Base-by-base conservation (phyloP, 1,139 yeast genomes). In the Debaryomycetaceae sp. region DNA sequence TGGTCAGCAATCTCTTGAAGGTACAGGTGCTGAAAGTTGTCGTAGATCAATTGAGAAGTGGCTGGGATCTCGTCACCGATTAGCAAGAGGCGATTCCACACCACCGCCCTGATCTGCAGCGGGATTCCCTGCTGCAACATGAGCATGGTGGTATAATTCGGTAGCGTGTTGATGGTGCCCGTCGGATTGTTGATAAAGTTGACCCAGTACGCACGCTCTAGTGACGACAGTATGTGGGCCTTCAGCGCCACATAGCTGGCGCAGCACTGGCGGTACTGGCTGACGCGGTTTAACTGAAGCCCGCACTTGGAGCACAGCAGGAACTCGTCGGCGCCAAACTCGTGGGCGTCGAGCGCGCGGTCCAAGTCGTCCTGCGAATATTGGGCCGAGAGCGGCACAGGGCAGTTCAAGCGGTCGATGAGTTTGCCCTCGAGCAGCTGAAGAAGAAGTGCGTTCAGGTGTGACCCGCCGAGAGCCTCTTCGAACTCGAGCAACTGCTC, bases 1-100 rank as follows among this genome's bases (percentile, higher is more conserved):
- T 78, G 81, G 36, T 70, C 64, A 4, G 71, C 59, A 8, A 65
- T 60, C 31, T 60, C 69, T 5, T 53, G 39, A 42, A 51, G 58
- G 44, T 66, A 66, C 2, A 70, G 62, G 42, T 66, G 73, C 39
- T 66, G 73, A 40, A 66, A 66, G 48, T 66, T 66, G 28, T 48
- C 46, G 44, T 46, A 66, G 4, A 66, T 56, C 33, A 61, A 48
- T 27, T 42, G 41, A 3, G 67, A 53, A 6, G 65, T 51, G 18
- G 57, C 60, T 1, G 73, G 71, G n/a, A 63, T 49, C 28, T 50
- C 44, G 18, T 48, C 44, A 11, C 48, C 47, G 26, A 65, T 50
- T 28, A 65, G 45, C 28, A 63, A 52, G 32, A 65, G 38, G 35
- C 58, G 55, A 31, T 47, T 50, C 73, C 73, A 66, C 5, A 64